phyloP scores from a whole-genome alignment of 2,329 filamentous ascomycete species.

The Chaetomium olivaceum region DNA sequence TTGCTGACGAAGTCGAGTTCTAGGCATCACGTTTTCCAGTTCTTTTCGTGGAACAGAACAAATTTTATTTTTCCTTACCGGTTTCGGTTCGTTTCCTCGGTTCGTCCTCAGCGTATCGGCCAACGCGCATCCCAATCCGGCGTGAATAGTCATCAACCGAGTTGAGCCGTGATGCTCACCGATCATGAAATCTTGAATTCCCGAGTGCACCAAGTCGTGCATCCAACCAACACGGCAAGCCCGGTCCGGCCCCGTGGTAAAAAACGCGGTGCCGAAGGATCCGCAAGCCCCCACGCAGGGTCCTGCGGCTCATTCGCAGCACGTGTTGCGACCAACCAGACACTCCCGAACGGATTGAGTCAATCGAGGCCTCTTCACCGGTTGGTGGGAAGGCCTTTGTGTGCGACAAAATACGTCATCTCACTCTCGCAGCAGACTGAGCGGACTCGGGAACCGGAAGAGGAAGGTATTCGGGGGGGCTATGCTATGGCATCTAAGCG shows the following conservation, averaged over 20 bases:
- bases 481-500: conserved; percentile 21
- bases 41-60: conserved; percentile 11
- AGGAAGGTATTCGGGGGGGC: conserved; percentile 14
- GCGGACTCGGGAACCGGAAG: background rate
- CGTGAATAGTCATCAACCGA: conserved; percentile 3
- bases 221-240: conserved; percentile 1
- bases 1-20: conserved; percentile 19
- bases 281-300: conserved; percentile 20
- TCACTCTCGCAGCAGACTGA: conserved; percentile 8
- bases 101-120: background rate
- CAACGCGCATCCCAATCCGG: background rate
- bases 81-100: background rate
- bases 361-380: conserved; percentile 4
- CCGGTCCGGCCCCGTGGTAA: conserved; percentile 23
- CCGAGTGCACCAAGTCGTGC: background rate
- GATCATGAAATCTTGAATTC: conserved; percentile 18
- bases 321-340: conserved; percentile 16
- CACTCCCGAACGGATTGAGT: background rate
- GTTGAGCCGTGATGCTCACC: conserved; percentile 22
- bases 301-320: conserved; percentile 1
- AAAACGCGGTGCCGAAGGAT: conserved; percentile 21
- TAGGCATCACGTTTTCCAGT: conserved; percentile 19
- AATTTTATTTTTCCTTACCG: background rate
- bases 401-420: conserved; percentile 18
- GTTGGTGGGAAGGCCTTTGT: background rate